Evolutionary conservation across 371 early-diverging fungal species (phyloP), one percentile per base, ranked within the genome.

Genomic region (Mucor velutinosus): DNA sequence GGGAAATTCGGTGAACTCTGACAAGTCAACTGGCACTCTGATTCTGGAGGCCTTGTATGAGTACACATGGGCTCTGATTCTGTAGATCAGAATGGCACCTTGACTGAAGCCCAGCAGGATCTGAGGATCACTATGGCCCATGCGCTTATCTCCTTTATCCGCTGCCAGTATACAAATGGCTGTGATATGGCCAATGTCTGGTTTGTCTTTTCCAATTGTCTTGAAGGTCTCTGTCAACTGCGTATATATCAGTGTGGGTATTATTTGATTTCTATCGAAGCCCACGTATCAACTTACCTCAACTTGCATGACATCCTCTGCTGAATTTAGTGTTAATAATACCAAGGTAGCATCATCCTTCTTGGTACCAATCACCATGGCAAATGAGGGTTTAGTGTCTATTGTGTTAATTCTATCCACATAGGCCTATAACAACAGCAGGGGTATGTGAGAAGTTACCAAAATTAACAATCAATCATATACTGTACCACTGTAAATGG

Each of bases 81-180:
- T 45, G 17, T 62, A 70, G 2, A 61, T 58, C 8, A 65, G 33
- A 29, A 70, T 57, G 27, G 53, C 15, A 3, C 70, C 70, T 25
- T 27, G 14, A 29, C 62, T 70, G 19, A 59, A 65, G 8, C 70
- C 70, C 10, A 70, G 8, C 5, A 65, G 14, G 0, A 70, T 62
- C 35, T 62, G 65, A 17, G 65, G 70, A 62, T 70, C 70, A n/a
- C 58, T 30, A n/a, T 62, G 70, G 3, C 70, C 66, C 65, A 62
- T 65, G 10, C 70, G 59, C 25, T 21, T 69, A 53, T 69, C 69
- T 14, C 41, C 53, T 43, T 59, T 41, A 30, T 69, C 69, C 4
- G 64, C 60, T 39, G 64, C 32, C 12, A 69, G n/a, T 11, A 69
- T 69, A 58, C 58, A 63, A 39, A 69, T 69, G 4, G 69, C 43